Percentiles rank a stretch among this genome's conserved stretches.
Evolutionary conservation across 805 yeast species (phyloP).

Genomic region (Debaryomyces maramus): DNA sequence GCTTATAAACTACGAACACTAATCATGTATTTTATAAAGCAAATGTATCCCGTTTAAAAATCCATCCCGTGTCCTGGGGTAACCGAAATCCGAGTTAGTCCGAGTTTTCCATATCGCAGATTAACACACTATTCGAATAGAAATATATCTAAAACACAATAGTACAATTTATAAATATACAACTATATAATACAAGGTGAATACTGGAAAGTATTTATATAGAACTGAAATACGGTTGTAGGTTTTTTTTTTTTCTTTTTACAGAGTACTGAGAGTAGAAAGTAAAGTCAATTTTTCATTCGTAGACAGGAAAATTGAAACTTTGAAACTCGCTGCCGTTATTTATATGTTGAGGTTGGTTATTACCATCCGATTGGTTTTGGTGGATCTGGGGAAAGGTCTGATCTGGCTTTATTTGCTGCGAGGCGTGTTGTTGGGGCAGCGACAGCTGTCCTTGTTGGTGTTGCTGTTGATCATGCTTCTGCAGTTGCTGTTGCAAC

Average conservation of each 20-base stretch:
- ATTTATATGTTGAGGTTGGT: neutral
- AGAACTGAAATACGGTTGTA: no score
- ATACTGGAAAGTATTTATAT: neutral
- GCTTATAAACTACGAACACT: neutral
- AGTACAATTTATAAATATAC: neutral
- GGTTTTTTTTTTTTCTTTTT: no score
- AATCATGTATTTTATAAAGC: neutral
- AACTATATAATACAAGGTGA: neutral
- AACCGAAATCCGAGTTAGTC: neutral
- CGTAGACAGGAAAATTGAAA: slow-evolving; percentile 5
- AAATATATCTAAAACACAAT: no score
- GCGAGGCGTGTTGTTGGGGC: slow-evolving; percentile 6
- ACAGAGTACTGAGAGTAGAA: no score
- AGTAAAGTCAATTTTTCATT: no score
- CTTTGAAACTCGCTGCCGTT: slow-evolving; percentile 2
- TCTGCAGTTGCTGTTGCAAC: slow-evolving; percentile 12
- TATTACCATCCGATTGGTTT: neutral
- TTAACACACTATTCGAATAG: no score
- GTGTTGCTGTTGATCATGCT: slow-evolving; percentile 7
- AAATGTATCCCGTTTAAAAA: neutral
- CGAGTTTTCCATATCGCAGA: no score
- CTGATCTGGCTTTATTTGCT: slow-evolving; percentile 2
- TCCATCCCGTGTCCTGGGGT: neutral
- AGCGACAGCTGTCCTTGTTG: slow-evolving; percentile 7
- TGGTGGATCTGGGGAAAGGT: slow-evolving; percentile 1